Conservation (phyloP, 495 filamentous ascomycete genomes). For the Lasiosphaeria hispida region DNA sequence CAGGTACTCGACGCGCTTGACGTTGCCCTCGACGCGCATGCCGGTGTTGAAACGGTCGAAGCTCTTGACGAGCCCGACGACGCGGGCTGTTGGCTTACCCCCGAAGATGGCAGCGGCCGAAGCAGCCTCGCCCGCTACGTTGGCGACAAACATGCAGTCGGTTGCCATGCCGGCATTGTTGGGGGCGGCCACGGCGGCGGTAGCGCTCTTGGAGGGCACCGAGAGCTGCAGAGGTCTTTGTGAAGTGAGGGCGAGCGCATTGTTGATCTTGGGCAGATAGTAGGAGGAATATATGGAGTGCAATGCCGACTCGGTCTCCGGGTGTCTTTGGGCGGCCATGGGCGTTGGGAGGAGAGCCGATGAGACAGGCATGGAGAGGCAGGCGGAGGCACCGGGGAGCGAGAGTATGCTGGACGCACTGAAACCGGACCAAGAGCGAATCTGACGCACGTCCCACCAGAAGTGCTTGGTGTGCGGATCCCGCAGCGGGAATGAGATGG, state of each 20-base stretch:
- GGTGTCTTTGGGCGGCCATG: constrained; percentile 53
- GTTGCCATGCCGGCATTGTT: constrained; percentile 62
- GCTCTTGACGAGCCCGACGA: constrained; percentile 83
- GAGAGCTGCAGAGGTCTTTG: constrained; percentile 58
- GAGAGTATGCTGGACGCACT: constrained; percentile 66
- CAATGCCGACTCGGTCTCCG: constrained; percentile 71
- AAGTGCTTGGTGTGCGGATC: constrained; percentile 75
- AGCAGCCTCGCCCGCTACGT: constrained; percentile 49
- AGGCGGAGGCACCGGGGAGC: constrained; percentile 67
- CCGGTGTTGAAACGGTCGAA: constrained; percentile 92
- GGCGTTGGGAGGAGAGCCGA: constrained; percentile 61
- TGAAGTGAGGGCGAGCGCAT: constrained; percentile 68
- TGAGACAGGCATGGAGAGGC: constrained; percentile 70
- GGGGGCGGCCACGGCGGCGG: constrained; percentile 46
- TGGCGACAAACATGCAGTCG: constrained; percentile 69
- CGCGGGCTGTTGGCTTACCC: constrained; percentile 70
- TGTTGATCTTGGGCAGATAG: constrained; percentile 76
- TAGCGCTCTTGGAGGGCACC: constrained; percentile 49
- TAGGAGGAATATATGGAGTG: constrained; percentile 65
- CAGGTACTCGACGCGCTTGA: constrained; percentile 80
- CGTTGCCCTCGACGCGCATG: constrained; percentile 79
- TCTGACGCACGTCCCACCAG: constrained; percentile 92
- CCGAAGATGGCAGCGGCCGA: constrained; percentile 58
- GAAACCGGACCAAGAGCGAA: constrained; percentile 79
- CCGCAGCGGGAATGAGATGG: constrained; percentile 65